Conservation (phyloP, 148 eudicot species). For the Euryodendron excelsum region DNA sequence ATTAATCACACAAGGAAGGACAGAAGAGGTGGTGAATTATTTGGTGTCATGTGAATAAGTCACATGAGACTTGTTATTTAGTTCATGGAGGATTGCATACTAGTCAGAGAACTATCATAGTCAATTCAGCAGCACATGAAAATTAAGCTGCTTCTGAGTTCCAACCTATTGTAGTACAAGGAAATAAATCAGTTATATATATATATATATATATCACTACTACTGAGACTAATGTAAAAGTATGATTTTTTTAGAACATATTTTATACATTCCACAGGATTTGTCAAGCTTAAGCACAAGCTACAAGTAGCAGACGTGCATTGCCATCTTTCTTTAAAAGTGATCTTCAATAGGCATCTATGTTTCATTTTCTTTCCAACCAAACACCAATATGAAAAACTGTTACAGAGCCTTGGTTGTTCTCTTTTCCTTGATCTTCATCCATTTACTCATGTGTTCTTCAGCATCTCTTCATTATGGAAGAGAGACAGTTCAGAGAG, state of each 20-base stretch:
- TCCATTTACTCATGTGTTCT: slow-evolving; percentile 13
- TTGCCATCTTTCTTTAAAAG: slow-evolving; percentile 16
- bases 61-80: slow-evolving; percentile 43
- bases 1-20: slow-evolving; percentile 20
- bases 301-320: slow-evolving; percentile 11
- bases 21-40: slow-evolving; percentile 10
- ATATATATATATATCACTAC: slow-evolving; percentile 4
- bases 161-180: slow-evolving; percentile 9
- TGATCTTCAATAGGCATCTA: background rate
- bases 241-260: slow-evolving; percentile 10
- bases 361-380: slow-evolving; percentile 13
- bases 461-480: background rate
- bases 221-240: background rate
- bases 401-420: slow-evolving; percentile 18
- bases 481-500: background rate
- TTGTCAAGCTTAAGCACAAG: slow-evolving; percentile 27
- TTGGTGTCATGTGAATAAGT: slow-evolving; percentile 46
- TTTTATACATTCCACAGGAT: slow-evolving; percentile 22
- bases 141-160: slow-evolving; percentile 28
- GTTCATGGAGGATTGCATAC: slow-evolving; percentile 19
- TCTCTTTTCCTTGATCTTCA: slow-evolving; percentile 27
- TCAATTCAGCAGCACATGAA: slow-evolving; percentile 35
- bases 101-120: background rate
- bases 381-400: slow-evolving; percentile 30
- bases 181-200: too few species aligned